Evolutionary conservation across 2,329 filamentous ascomycete genomes (phyloP).

Genomic region (Monosporascus sp.): DNA sequence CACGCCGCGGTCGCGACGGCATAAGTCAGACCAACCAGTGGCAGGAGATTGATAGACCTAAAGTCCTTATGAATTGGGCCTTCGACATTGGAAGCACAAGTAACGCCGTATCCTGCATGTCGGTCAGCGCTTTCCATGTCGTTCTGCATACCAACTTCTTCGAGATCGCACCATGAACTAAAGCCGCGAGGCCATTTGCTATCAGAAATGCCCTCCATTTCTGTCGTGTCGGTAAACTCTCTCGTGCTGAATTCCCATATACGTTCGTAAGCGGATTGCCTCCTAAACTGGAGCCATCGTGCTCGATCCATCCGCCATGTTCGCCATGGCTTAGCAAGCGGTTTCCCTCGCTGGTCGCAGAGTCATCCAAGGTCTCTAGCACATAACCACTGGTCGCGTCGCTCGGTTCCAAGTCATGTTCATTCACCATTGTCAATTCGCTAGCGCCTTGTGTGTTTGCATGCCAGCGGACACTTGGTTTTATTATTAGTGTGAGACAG

Average conservation of each 20-base stretch:
- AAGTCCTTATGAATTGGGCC: constrained; percentile 49
- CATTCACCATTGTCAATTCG: no score
- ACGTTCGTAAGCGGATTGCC: background rate
- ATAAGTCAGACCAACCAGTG: constrained; percentile 34
- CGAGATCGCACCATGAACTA: background rate
- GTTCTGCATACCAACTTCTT: no score
- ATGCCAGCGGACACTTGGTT: no score
- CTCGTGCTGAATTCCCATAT: background rate
- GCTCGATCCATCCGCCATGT: no score
- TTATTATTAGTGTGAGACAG: no score
- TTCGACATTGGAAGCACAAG: constrained; percentile 49
- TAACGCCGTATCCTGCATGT: constrained; percentile 33
- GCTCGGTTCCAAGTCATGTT: no score
- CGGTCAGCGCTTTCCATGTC: background rate
- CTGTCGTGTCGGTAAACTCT: background rate
- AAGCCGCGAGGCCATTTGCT: background rate
- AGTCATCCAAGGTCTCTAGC: no score
- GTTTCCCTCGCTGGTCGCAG: no score
- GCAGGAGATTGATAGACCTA: constrained; percentile 30
- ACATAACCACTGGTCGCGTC: no score
- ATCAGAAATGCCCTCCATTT: background rate
- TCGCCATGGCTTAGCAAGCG: background rate
- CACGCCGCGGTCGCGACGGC: constrained; percentile 27
- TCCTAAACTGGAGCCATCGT: no score
- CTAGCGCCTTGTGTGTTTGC: no score